Base-by-base conservation (phyloP, 768 basidiomycete species). In the Auriscalpium vulgare region DNA sequence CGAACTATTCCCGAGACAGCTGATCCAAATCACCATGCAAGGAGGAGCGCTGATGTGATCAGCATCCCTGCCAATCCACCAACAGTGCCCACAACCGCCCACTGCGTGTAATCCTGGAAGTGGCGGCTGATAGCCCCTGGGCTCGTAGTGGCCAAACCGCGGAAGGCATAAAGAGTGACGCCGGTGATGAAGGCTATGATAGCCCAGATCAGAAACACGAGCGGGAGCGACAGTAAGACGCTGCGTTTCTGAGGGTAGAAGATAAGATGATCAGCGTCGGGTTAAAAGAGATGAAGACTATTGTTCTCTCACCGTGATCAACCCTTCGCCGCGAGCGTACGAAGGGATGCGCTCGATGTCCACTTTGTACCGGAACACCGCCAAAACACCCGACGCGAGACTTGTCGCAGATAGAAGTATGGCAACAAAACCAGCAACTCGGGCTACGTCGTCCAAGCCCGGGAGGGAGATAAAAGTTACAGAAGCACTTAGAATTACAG, bases 381-480 rank as follows among this genome's bases (percentile, higher is more conserved):
- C 83, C 46, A 85, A 73, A 34, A 88, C 77, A 16, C 84, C 82
- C 3, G 87, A 78, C 37, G 79, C 74, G 77, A 91, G 83, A 61
- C 85, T 83, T 58, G 82, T 77, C 1, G 82, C 77, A 8, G 89
- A 83, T 66, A 85, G 83, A 56, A 85, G 70, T 51, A 87, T 79
- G 36, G 87, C 82, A 13, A 88, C 73, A 61, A 91, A 76, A 36
- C 82, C 84, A 21, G 83, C 79, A 49, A 83, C 74, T 55, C 88
- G 79, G 55, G 84, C 72, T 59, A 84, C 59, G 56, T 73, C 78
- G 67, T 85, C 84, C 68, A 92, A 62, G 40, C 84, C 86, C 62
- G 90, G 88, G 53, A 92, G 77, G 51, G 87, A 81, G 66, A 92
- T 78, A 71, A 91, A 84, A 29, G 88, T 90, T 55, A 90, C 85